Evolutionary conservation across 2,329 filamentous ascomycete species (phyloP), one percentile per base, ranked within the genome.

Genomic region (Fusarium praegraminearum): DNA sequence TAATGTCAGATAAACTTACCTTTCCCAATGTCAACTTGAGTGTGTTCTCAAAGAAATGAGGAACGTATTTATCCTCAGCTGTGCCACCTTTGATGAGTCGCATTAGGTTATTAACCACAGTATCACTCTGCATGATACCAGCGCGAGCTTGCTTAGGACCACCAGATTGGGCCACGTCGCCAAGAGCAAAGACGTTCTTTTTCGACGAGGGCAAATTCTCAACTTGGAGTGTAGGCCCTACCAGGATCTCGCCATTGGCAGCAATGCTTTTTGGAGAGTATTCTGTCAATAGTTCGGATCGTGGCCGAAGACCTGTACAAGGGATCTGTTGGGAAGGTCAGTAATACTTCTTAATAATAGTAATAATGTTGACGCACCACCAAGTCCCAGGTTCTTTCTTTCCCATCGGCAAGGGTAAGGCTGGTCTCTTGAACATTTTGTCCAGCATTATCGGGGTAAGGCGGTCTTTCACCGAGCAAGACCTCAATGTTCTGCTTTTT

Each of bases 131-230:
- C 40, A 70, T 56, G 5, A 67, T 40, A 3, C 33, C 45, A 13
- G 69, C 69, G 0, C 70, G 56, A 2, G 49, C 70, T 28, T 70
- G 67, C 3, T 72, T 72, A 0, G 67, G 58, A 1, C 70, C 70
- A 8, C 69, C 63, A 1, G 62, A 55, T 1, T 60, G 50, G 0
- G 70, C 69, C 0, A 72, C 66, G 2, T 72, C 70, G 0, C 69
- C 70, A 0, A 72, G 24, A 0, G 66, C 63, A 16, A 72, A 72
- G 0, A 72, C 35, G 1, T 60, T 57, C 0, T 24, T 40, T 4
- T n/a, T 47, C 1, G 43, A 15, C 0, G 49, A 59, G 0, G 69
- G 41, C 0, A 70, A 0, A 1, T 46, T 18, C 0, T 68, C 8
- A 3, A 70, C 50, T 41, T 62, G 63, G 0, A 72, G 62, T 1